phyloP scores from a whole-genome alignment of 345 rosid genomes.

The Aquilaria yunnanensis region DNA sequence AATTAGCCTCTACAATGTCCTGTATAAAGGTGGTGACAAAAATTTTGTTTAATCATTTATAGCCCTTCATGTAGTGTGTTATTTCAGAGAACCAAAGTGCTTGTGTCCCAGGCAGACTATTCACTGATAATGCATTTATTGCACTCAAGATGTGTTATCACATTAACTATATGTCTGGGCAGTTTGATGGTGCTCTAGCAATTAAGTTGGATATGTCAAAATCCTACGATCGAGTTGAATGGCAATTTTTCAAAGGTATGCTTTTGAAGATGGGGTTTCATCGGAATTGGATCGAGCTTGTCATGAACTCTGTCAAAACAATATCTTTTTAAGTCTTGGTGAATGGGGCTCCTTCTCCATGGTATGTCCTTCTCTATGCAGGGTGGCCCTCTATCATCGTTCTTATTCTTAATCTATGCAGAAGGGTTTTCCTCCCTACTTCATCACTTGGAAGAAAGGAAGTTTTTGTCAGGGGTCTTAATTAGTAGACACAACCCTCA shows the following conservation, averaged over 20 bases:
- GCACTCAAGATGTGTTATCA: neutral
- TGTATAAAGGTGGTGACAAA: neutral
- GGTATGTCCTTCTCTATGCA: neutral
- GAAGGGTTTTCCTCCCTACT: neutral
- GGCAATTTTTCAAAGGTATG: neutral
- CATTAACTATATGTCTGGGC: neutral
- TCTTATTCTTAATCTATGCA: neutral
- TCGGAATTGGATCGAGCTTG: neutral
- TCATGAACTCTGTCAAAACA: neutral
- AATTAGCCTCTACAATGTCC: neutral
- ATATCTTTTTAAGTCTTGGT: neutral
- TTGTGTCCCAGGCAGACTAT: neutral
- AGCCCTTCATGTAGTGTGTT: too few species aligned
- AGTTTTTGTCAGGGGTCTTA: too few species aligned
- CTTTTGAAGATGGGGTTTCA: neutral
- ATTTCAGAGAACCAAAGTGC: neutral
- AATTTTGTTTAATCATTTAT: too few species aligned
- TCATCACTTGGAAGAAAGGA: too few species aligned
- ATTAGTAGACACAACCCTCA: too few species aligned
- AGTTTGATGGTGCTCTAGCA: neutral
- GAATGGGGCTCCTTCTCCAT: neutral
- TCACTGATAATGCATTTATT: neutral
- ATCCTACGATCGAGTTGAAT: neutral
- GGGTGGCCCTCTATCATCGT: neutral
- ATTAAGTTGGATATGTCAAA: neutral